Percentiles rank a stretch among this genome's conserved stretches.
Conservation (phyloP, 78 protist genomes). For the Dictyostelium capitatum region DNA sequence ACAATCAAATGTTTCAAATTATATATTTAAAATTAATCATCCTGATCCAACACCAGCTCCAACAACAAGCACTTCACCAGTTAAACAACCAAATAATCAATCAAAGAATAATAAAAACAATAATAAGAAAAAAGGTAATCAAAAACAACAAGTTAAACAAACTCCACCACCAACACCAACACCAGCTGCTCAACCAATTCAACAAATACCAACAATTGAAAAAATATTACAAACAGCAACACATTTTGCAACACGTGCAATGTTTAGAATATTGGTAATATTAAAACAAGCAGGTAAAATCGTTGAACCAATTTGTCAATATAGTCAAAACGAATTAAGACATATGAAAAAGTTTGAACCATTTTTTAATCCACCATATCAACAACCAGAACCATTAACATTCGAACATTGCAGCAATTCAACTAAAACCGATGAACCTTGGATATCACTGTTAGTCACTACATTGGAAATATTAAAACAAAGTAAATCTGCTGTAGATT, state of each 20-base stretch:
- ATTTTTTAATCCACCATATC: constrained; percentile 52
- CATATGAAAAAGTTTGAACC: constrained; percentile 50
- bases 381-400: constrained; percentile 71
- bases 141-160: background rate
- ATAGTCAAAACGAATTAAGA: constrained; percentile 21
- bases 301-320: background rate
- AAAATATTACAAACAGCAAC: background rate
- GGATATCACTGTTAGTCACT: background rate
- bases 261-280: constrained; percentile 18
- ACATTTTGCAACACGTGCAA: background rate
- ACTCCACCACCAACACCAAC: background rate
- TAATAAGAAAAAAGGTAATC: background rate
- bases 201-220: constrained; percentile 17
- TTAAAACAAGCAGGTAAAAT: background rate
- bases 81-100: background rate
- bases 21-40: constrained; percentile 15
- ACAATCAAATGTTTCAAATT: constrained; percentile 15
- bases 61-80: no score
- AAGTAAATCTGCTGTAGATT: background rate
- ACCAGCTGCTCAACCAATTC: background rate
- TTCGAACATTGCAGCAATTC: background rate
- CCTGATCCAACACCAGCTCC: background rate
- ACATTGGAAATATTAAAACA: background rate
- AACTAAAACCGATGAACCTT: background rate
- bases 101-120: background rate